Evolutionary conservation across 1,284 basidiomycete species (phyloP).

Genomic region (Malassezia globosa): DNA sequence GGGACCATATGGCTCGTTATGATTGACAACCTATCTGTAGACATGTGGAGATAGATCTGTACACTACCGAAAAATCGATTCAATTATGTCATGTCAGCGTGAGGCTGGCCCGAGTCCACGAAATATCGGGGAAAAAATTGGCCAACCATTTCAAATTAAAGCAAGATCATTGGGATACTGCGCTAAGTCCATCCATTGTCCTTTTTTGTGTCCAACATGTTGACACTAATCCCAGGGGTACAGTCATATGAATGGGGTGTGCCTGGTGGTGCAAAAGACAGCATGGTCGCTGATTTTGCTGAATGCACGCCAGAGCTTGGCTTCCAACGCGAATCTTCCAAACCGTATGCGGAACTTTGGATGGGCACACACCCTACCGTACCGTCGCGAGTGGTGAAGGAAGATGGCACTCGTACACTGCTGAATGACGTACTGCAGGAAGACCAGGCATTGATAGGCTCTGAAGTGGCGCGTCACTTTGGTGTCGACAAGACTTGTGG

Average conservation of each 20-base stretch:
- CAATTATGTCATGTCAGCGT: too few species aligned
- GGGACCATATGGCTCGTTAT: not conserved
- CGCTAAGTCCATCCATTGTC: not conserved
- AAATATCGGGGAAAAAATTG: too few species aligned
- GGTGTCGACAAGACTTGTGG: slow-evolving; percentile 17
- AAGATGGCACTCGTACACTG: not conserved
- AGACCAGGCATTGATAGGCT: slow-evolving; percentile 29
- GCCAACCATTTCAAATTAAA: too few species aligned
- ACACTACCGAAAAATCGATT: not conserved
- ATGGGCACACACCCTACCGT: slow-evolving; percentile 93
- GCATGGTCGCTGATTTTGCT: slow-evolving; percentile 34
- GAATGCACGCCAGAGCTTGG: slow-evolving; percentile 22
- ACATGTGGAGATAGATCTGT: not conserved
- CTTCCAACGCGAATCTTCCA: slow-evolving; percentile 20
- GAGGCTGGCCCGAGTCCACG: too few species aligned
- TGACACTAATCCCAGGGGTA: slow-evolving; percentile 33
- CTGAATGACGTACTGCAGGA: slow-evolving; percentile 23
- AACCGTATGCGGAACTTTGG: slow-evolving; percentile 55
- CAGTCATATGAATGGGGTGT: slow-evolving; percentile 47
- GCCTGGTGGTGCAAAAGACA: slow-evolving; percentile 15
- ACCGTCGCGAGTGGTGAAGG: slow-evolving; percentile 57
- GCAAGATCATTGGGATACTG: not conserved
- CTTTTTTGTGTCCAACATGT: not conserved
- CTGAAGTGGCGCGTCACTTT: slow-evolving; percentile 18
- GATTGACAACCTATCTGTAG: too few species aligned